phyloP scores from a whole-genome alignment of 306 rosid species.

The Malus asiatica region DNA sequence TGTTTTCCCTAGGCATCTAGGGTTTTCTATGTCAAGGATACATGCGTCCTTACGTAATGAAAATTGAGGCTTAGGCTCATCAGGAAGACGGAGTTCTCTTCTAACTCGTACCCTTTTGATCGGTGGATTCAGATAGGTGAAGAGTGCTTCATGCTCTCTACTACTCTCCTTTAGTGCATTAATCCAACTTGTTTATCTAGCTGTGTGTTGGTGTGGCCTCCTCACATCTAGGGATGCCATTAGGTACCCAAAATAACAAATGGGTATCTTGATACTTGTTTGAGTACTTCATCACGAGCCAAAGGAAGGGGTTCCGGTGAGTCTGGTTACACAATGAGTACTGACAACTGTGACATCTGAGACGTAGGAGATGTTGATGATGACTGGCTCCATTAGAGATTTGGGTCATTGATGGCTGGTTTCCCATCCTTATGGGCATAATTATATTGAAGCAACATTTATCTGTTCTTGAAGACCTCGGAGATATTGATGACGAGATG shows the following conservation, averaged over 20 bases:
- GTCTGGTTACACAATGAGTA: neutral
- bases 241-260: neutral
- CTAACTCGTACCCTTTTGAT: neutral
- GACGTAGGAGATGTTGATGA: neutral
- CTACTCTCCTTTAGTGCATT: neutral
- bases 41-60: neutral
- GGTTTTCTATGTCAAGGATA: neutral
- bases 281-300: neutral
- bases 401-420: neutral
- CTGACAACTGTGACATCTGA: neutral
- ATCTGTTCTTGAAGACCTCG: neutral
- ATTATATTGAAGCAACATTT: neutral
- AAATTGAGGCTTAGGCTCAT: neutral
- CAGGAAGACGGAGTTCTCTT: neutral
- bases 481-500: neutral
- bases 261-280: neutral
- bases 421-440: neutral
- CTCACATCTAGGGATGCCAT: neutral
- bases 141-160: neutral
- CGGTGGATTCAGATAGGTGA: neutral
- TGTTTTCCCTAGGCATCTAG: neutral
- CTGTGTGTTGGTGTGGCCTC: neutral
- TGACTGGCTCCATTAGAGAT: neutral
- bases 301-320: neutral
- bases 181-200: neutral